These are phyloP conservation scores for Stagonosporopsis cucurbitacearum DNA, from an alignment of 2,329 filamentous ascomycete species.

Conservation along the genomic window DNA sequence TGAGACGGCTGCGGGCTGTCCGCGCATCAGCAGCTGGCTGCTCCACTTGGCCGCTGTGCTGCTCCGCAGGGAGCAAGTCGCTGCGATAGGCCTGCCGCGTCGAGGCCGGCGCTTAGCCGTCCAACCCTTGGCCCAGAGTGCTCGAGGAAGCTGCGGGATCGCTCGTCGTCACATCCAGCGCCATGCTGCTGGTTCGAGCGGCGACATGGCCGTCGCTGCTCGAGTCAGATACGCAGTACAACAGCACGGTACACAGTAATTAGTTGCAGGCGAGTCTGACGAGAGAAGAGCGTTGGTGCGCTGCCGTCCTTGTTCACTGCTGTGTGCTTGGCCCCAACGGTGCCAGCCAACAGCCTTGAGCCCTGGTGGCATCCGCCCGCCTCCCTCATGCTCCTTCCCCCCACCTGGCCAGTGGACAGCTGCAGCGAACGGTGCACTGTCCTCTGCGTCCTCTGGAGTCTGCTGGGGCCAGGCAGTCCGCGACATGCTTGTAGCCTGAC, in stretches of 20 bases:
- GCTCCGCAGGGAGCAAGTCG: slow-evolving; percentile 6
- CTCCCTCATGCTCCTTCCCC: slow-evolving; percentile 2
- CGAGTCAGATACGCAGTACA: background rate
- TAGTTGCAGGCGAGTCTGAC: no score
- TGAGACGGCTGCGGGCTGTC: no score
- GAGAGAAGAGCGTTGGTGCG: background rate
- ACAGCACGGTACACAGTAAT: no score
- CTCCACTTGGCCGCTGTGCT: no score
- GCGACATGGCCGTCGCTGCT: slow-evolving; percentile 10
- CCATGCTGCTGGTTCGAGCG: slow-evolving; percentile 17
- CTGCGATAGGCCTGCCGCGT: slow-evolving; percentile 5
- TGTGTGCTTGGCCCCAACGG: background rate
- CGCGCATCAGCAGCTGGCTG: slow-evolving; percentile 15
- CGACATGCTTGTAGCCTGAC: slow-evolving; percentile 8
- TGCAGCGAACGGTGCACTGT: slow-evolving; percentile 20
- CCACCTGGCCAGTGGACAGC: background rate
- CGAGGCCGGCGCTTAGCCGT: slow-evolving; percentile 16
- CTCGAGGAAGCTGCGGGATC: slow-evolving; percentile 16
- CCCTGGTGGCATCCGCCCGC: background rate
- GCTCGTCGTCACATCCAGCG: slow-evolving; percentile 19
- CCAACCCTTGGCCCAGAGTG: background rate
- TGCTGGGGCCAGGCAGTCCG: slow-evolving; percentile 13
- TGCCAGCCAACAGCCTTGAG: background rate
- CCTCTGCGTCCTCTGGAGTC: no score
- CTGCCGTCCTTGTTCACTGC: no score